phyloP scores from a whole-genome alignment of 306 rosid species.

The Canavalia gladiata region DNA sequence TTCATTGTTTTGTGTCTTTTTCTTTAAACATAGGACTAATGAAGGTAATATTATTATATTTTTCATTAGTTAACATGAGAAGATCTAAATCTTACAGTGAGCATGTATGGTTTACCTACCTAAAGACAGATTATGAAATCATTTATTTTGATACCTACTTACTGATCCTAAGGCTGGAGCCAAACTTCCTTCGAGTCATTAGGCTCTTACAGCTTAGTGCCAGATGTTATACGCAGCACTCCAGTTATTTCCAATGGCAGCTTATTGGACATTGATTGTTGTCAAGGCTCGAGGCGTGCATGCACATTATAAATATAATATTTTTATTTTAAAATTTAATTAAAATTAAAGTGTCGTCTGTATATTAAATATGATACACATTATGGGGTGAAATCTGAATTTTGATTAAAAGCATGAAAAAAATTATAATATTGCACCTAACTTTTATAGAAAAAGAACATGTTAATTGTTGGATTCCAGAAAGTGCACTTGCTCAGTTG shows the following conservation, averaged over 20 bases:
- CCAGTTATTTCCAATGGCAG: background rate
- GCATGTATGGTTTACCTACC: background rate
- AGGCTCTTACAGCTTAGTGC: constrained; percentile 15
- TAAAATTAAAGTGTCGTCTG: too few species aligned
- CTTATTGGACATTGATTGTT: background rate
- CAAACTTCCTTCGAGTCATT: background rate
- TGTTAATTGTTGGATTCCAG: background rate
- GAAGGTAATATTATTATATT: too few species aligned
- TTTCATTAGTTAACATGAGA: too few species aligned
- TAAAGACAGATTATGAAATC: background rate
- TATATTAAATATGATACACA: too few species aligned
- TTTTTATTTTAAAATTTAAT: too few species aligned
- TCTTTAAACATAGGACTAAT: too few species aligned
- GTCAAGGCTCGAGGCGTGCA: background rate
- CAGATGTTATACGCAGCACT: background rate
- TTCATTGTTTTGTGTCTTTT: too few species aligned
- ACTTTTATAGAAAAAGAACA: background rate
- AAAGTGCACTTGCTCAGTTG: background rate
- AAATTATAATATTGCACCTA: too few species aligned
- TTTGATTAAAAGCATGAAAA: too few species aligned
- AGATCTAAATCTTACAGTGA: background rate
- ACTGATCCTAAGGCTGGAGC: background rate
- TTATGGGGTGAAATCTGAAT: too few species aligned
- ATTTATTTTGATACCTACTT: background rate
- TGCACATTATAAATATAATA: background rate